Percentiles rank a stretch among this genome's conserved stretches.
Conservation (phyloP, 140 eudicot genomes). For the Anethum foeniculum region DNA sequence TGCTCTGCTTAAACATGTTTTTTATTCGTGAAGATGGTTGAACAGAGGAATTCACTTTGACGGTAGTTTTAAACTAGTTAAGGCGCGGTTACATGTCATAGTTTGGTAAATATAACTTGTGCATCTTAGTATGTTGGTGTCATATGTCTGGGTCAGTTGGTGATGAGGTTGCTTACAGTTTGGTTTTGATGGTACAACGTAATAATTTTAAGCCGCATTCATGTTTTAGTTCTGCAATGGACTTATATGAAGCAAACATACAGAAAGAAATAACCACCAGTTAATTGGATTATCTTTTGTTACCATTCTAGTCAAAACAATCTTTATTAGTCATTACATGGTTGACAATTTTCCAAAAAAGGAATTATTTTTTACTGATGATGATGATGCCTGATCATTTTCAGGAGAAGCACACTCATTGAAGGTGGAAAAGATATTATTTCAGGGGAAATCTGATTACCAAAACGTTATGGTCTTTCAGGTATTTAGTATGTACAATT, state of each 20-base stretch:
- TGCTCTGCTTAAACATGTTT: not conserved
- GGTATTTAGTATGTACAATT: constrained; percentile 26
- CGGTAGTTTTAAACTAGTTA: not conserved
- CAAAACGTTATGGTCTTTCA: constrained; percentile 90
- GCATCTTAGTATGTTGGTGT: not conserved
- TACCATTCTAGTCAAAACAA: not conserved
- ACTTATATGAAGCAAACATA: not conserved
- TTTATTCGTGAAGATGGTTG: not conserved
- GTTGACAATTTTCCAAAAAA: not conserved
- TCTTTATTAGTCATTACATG: not conserved
- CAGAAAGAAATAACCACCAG: not conserved
- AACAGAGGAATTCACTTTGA: not conserved
- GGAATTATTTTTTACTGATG: not conserved
- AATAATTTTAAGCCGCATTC: not conserved
- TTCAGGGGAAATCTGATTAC: constrained; percentile 70
- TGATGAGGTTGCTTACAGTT: not conserved
- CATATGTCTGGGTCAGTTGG: not conserved
- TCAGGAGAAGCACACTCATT: constrained; percentile 97
- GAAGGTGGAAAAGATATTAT: constrained; percentile 73
- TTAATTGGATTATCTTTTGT: not conserved
- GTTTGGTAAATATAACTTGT: not conserved
- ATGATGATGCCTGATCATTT: not conserved
- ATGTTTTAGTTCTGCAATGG: not conserved
- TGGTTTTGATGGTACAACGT: not conserved
- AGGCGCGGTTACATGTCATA: not conserved